These are phyloP conservation scores for Luffa aegyptiaca DNA, from an alignment of 306 rosid genomes.

Conservation along the genomic window DNA sequence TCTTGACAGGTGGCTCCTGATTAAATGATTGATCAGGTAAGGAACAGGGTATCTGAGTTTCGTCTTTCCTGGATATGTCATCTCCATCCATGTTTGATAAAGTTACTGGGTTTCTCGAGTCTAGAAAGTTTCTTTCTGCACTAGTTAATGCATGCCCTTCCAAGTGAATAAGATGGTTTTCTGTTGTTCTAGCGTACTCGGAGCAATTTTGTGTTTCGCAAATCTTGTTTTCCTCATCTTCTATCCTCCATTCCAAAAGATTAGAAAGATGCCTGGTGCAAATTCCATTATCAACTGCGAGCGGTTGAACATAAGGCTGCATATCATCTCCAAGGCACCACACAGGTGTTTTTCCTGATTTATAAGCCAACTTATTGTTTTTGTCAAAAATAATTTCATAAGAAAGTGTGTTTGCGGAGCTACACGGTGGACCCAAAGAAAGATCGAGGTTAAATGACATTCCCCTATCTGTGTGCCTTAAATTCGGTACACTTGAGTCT, in stretches of 20 bases:
- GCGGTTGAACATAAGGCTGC: slow-evolving; percentile 7
- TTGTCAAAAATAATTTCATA: slow-evolving; percentile 9
- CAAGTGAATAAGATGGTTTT: slow-evolving; percentile 15
- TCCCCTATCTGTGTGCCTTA: slow-evolving; percentile 3
- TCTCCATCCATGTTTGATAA: slow-evolving; percentile 18
- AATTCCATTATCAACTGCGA: slow-evolving; percentile 1
- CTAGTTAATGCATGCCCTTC: slow-evolving; percentile 10
- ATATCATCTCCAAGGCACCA: slow-evolving; percentile 12
- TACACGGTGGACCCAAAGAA: slow-evolving; percentile 13
- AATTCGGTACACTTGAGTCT: slow-evolving; percentile 11
- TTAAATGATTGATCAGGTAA: slow-evolving; percentile 8
- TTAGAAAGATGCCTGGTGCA: slow-evolving; percentile 13
- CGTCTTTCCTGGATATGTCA: slow-evolving; percentile 12
- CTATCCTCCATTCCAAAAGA: slow-evolving; percentile 12
- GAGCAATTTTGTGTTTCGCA: slow-evolving; percentile 5
- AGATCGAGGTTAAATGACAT: slow-evolving; percentile 10
- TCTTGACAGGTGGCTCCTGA: slow-evolving; percentile 20
- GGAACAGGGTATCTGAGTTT: slow-evolving; percentile 11
- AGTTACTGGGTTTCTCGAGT: slow-evolving; percentile 5
- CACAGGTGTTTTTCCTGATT: slow-evolving; percentile 6
- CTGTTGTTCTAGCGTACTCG: slow-evolving; percentile 9
- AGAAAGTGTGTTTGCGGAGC: slow-evolving; percentile 7
- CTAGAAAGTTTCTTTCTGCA: slow-evolving; percentile 14
- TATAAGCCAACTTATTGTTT: slow-evolving; percentile 3
- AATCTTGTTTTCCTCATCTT: slow-evolving; percentile 14